A percentile compares a stretch with the other conserved stretches of the same genome.
phyloP scores from a whole-genome alignment of 164 flowering plant species.

The Vitis riparia region DNA sequence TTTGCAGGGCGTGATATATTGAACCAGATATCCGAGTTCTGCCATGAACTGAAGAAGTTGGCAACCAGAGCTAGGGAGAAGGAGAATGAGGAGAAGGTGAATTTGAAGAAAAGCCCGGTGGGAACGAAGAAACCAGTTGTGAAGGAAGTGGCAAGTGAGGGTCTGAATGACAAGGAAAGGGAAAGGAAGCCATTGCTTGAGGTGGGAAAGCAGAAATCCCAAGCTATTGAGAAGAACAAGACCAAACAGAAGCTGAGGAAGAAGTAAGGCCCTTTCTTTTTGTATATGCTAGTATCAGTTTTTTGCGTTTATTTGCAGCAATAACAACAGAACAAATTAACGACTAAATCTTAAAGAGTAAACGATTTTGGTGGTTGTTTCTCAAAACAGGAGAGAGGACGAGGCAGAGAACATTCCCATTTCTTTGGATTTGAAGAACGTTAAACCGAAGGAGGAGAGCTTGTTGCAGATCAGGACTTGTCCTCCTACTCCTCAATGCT shows the following conservation, averaged over 20 bases:
- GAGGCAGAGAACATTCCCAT: conserved; percentile 48
- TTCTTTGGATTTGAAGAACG: conserved; percentile 38
- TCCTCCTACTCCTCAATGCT: conserved; percentile 84
- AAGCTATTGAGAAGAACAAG: conserved; percentile 18
- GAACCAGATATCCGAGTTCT: conserved; percentile 74
- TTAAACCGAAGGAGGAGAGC: conserved; percentile 32
- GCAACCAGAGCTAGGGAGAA: conserved; percentile 49
- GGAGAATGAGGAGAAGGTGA: conserved; percentile 32
- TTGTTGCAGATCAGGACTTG: conserved; percentile 48
- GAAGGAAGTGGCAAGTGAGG: conserved; percentile 6
- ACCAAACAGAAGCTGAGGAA: conserved; percentile 36
- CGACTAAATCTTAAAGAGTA: neutral
- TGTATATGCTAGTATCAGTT: neutral
- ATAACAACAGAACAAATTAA: no score
- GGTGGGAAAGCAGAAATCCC: conserved; percentile 33
- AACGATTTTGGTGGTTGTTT: neutral
- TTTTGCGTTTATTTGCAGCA: neutral
- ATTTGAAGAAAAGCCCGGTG: conserved; percentile 9
- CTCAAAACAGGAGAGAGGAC: conserved; percentile 35
- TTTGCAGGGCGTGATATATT: conserved; percentile 68
- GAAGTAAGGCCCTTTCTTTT: conserved; percentile 29
- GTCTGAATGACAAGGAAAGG: conserved; percentile 19
- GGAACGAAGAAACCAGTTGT: conserved; percentile 9
- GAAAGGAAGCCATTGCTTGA: conserved; percentile 58
- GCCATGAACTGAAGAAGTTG: conserved; percentile 80